Base-by-base conservation (phyloP, 306 rosid genomes). In the Senna siamea region DNA sequence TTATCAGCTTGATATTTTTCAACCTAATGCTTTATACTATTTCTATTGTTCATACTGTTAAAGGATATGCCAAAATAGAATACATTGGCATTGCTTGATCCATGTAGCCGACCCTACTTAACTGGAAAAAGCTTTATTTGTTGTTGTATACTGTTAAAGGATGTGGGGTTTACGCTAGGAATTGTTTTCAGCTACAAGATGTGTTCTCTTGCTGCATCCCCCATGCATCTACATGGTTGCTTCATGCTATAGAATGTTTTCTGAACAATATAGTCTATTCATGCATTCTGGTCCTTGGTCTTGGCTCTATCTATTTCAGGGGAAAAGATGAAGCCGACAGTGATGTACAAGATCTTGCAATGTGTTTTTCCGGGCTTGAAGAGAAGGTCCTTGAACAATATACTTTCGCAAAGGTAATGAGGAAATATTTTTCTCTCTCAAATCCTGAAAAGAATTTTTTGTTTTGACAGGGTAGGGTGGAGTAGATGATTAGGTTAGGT, bases 321-420 rank as follows among this genome's bases (percentile, higher is more conserved):
- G 93, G 85, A 66, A 88, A 85, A 83, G 92, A 90, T 76, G 97
- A 92, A 77, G 95, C 83, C 59, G 89, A 81, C 80, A 85, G 85
- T 78, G 99, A 95, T 81, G 54, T 92, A 66, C 85, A 87, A 62
- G 98, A 95, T 79, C 89, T 95, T 66, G 86, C 77, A 22, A 79
- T 72, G 78, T 84, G 93, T 70, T 95, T 90, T 80, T 80, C 88
- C 14, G 93, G 90, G 41, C 96, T 95, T 72, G 99, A 90, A 81
- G 98, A 87, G 80, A 95, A 95, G 79, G 91, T 92, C 80, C 98
- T 95, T 69, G 96, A 90, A 81, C 98, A 92, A 54, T 95, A 92
- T 76, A 95, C 99, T 73, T 88, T 92, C 74, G 96, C 99, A 30
- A 94, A 95, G 99, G 99, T 95, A 94, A 80, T 50, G 60, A 50